phyloP scores from a whole-genome alignment of 352 stramenopile genomes.

The Thraustochytrium striatum region DNA sequence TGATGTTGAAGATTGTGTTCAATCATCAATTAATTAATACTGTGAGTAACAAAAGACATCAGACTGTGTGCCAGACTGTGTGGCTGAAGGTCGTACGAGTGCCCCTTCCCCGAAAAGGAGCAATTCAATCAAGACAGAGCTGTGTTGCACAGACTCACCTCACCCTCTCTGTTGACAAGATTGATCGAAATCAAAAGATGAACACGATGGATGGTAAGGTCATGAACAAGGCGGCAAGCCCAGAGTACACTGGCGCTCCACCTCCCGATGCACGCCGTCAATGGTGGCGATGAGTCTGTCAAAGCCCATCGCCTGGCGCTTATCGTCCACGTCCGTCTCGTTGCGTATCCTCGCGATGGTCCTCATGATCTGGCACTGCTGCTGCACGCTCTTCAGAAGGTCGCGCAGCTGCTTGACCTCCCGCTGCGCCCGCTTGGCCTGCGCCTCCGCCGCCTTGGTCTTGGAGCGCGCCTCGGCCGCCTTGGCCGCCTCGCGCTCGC shows the following conservation, averaged over 20 bases:
- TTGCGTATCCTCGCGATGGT: slow-evolving; percentile 29
- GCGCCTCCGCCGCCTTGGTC: neutral
- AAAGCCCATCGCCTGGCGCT: neutral
- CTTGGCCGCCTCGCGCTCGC: neutral
- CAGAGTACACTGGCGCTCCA: slow-evolving; percentile 21
- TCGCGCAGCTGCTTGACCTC: neutral
- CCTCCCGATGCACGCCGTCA: neutral
- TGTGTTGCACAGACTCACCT: too few relatives aligned
- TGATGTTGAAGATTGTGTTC: too few relatives aligned
- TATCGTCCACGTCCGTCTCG: neutral
- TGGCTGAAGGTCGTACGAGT: too few relatives aligned
- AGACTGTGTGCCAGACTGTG: too few relatives aligned
- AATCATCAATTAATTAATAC: too few relatives aligned
- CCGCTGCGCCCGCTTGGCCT: neutral
- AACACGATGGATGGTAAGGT: too few relatives aligned
- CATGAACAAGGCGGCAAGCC: neutral
- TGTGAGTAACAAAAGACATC: too few relatives aligned
- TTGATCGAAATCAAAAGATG: too few relatives aligned
- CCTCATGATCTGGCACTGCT: slow-evolving; percentile 12
- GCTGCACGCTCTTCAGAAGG: neutral
- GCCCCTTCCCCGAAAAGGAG: too few relatives aligned
- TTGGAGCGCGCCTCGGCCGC: neutral
- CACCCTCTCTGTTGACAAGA: too few relatives aligned
- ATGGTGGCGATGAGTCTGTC: slow-evolving; percentile 1
- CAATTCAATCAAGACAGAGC: too few relatives aligned